A percentile compares a stretch with the other conserved stretches of the same genome.
phyloP scores from a whole-genome alignment of 371 early-diverging fungal genomes.

The Mortierella sp. region DNA sequence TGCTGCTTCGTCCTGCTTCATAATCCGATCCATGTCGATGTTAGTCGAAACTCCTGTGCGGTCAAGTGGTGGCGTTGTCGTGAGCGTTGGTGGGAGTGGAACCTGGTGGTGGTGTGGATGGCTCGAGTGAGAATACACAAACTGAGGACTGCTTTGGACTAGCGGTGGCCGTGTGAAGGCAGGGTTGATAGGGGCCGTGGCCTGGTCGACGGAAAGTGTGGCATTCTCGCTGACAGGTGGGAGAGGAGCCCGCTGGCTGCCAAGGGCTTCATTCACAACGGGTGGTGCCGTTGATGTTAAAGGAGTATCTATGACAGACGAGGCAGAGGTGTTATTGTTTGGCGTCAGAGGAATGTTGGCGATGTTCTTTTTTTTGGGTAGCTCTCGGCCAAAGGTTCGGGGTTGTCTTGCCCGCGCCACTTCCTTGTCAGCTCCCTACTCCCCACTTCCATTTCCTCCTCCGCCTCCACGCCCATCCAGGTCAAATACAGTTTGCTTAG shows the following conservation, averaged over 20 bases:
- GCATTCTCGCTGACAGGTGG: conserved; percentile 37
- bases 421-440: too few species aligned
- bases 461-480: too few species aligned
- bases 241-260: conserved; percentile 10
- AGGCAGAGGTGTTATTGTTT: too few species aligned
- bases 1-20: conserved; percentile 48
- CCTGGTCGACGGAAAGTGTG: conserved; percentile 5
- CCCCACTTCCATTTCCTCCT: too few species aligned
- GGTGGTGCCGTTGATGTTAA: too few species aligned
- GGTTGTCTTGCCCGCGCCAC: too few species aligned
- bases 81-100: not conserved
- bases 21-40: conserved; percentile 51
- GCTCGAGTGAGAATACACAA: conserved; percentile 2
- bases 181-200: conserved; percentile 11
- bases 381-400: too few species aligned
- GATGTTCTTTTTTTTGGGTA: too few species aligned
- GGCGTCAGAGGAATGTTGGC: too few species aligned
- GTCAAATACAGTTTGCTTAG: too few species aligned
- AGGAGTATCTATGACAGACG: too few species aligned
- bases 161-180: conserved; percentile 24
- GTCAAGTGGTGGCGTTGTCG: conserved; percentile 13
- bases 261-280: not conserved
- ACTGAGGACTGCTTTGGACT: conserved; percentile 23
- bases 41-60: conserved; percentile 17
- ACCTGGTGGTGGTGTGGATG: conserved; percentile 1